phyloP scores from a whole-genome alignment of 495 filamentous ascomycete species.

The Cudoniella acicularis region DNA sequence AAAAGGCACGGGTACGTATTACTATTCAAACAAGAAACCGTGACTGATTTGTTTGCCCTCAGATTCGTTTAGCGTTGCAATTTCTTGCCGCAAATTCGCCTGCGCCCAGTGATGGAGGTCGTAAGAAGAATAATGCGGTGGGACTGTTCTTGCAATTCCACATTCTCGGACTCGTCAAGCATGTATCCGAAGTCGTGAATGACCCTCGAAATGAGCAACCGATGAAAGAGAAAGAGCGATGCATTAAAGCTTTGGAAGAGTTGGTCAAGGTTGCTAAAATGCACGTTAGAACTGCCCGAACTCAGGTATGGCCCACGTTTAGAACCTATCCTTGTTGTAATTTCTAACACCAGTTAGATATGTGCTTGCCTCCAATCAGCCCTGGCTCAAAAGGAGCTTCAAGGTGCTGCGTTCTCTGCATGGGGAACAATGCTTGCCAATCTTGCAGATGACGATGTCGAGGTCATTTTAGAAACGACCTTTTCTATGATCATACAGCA shows the following conservation, averaged over 20 bases:
- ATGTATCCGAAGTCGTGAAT: constrained; percentile 78
- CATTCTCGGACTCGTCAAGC: constrained; percentile 82
- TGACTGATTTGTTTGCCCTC: too few relatives aligned
- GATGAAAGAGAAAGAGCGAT: constrained; percentile 57
- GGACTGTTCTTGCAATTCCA: constrained; percentile 78
- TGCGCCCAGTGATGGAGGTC: constrained; percentile 30
- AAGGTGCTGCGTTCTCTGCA: constrained; percentile 72
- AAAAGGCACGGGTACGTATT: constrained; percentile 55
- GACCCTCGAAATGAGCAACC: constrained; percentile 40
- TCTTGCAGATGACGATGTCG: constrained; percentile 74
- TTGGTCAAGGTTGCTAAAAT: constrained; percentile 73
- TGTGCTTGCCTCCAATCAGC: constrained; percentile 85
- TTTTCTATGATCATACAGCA: constrained; percentile 80
- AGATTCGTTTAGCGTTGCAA: constrained; percentile 28
- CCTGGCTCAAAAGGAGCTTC: constrained; percentile 65
- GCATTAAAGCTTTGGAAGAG: constrained; percentile 78
- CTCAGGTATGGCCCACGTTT: constrained; percentile 59
- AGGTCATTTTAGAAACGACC: constrained; percentile 74
- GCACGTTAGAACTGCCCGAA: constrained; percentile 71
- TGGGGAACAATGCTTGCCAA: constrained; percentile 76
- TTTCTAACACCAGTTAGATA: constrained; percentile 47
- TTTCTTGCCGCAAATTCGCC: constrained; percentile 4
- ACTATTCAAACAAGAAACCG: too few relatives aligned
- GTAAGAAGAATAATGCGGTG: constrained; percentile 55
- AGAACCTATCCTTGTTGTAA: background rate